Conservation (phyloP, 306 rosid species). For the Datisca glomerata region DNA sequence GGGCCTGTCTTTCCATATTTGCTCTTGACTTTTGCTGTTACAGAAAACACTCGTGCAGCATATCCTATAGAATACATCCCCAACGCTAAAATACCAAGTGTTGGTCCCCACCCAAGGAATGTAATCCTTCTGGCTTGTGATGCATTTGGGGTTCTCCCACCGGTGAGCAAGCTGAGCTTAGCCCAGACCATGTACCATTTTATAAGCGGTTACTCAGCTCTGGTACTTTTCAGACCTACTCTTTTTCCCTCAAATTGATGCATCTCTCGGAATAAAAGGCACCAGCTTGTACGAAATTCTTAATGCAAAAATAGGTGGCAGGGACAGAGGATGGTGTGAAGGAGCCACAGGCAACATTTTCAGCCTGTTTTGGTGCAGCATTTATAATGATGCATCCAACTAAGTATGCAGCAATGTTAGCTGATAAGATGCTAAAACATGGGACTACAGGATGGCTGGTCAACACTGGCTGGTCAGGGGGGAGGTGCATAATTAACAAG, state of each 20-base stretch:
- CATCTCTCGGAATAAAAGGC: too few relatives aligned
- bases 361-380: conserved; percentile 94
- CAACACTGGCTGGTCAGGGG: conserved; percentile 94
- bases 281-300: too few relatives aligned
- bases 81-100: conserved; percentile 71
- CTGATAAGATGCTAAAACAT: conserved; percentile 69
- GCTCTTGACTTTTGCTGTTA: too few relatives aligned
- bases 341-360: conserved; percentile 85
- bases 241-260: too few relatives aligned
- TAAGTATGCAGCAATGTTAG: conserved; percentile 87
- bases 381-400: conserved; percentile 89
- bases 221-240: too few relatives aligned
- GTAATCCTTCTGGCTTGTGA: conserved; percentile 87
- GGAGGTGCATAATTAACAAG: too few relatives aligned
- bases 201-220: conserved; percentile 87
- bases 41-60: conserved; percentile 88
- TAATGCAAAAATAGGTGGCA: conserved; percentile 47
- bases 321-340: conserved; percentile 87
- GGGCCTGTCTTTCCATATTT: too few relatives aligned
- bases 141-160: conserved; percentile 92
- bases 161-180: conserved; percentile 72
- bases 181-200: conserved; percentile 96
- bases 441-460: conserved; percentile 94
- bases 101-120: conserved; percentile 87
- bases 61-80: conserved; percentile 89